phyloP scores from a whole-genome alignment of 2,329 filamentous ascomycete genomes.

The Colletotrichum brevisporum region DNA sequence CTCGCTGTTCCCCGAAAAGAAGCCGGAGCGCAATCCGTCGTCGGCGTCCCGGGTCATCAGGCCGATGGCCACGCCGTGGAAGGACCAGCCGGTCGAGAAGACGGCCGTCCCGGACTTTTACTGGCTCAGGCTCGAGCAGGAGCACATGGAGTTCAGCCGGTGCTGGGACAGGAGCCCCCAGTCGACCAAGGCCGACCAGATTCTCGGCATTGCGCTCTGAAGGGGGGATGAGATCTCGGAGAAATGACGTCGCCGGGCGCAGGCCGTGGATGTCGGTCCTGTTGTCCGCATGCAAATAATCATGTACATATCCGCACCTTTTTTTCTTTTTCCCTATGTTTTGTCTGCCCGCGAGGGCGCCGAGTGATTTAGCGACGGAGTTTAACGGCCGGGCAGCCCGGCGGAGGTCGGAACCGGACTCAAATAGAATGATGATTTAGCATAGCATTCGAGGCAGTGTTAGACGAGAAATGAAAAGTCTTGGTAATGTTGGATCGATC shows the following conservation, averaged over 20 bases:
- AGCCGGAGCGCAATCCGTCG: not conserved
- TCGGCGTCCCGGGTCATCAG: constrained; percentile 9
- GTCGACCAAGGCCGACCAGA: constrained; percentile 23
- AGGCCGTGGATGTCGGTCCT: no score
- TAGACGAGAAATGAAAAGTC: not conserved
- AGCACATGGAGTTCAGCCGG: constrained; percentile 6
- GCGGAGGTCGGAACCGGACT: not conserved
- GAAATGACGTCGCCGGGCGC: not conserved
- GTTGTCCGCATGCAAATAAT: no score
- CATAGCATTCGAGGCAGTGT: not conserved
- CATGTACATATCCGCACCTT: no score
- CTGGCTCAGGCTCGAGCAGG: constrained; percentile 31
- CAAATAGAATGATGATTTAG: not conserved
- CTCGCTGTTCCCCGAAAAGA: not conserved
- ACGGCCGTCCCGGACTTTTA: constrained; percentile 27
- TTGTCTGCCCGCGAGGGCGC: not conserved
- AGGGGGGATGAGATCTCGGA: not conserved
- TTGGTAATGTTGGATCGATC: not conserved
- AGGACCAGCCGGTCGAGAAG: constrained; percentile 21
- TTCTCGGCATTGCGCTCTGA: constrained; percentile 36
- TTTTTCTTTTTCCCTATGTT: not conserved
- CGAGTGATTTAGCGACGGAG: constrained; percentile 9
- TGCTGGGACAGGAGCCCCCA: not conserved
- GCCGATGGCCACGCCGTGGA: constrained; percentile 39
- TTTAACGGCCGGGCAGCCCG: not conserved